Evolutionary conservation across 441 rosid species (phyloP), one percentile per base, ranked within the genome.

Genomic region (Eutrema salsugineum): DNA sequence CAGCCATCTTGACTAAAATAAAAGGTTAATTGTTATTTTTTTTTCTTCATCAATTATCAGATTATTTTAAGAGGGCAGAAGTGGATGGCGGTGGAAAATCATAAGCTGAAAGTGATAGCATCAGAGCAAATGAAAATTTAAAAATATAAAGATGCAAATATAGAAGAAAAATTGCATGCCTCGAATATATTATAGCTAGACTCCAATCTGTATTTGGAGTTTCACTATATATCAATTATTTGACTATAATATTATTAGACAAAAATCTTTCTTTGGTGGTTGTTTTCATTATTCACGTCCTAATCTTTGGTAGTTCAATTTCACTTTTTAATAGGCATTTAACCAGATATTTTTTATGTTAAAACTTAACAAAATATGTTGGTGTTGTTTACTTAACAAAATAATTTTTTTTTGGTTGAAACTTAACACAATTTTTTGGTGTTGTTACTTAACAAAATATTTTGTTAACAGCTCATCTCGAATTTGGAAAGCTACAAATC

Each of bases 31-130:
- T 77, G 39, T 66, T 22, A 27, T 39, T 17, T 42, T 38, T 53
- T 22, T 43, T 49, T 35, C 35, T 57, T 72, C 68, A 55, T 56
- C 14, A 44, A 36, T 72, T 68, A 55, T 63, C 14, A 44, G 44
- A 62, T 46, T 69, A 76, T 76, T 47, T 55, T 47, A 76, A 47
- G 70, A 69, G 32, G 6, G 53, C 43, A 62, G 16, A 63, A 55
- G 77, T 65, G 73, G 51, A 67, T 72, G 82, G 71, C 65, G 77
- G 85, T 68, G 83, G 79, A 83, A 76, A 76, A 68, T 69, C 66
- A 47, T 69, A 76, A 63, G 66, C 47, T 69, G 79, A 76, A 70
- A 63, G 71, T 63, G 75, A 69, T 63, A 20, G 79, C 75, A 11
- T 5, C n/a, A 51, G 8, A 51, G 56, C 20, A 53, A 67, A 28